Base-by-base conservation (phyloP, 2,329 filamentous ascomycete genomes). In the Cladophialophora carrionii region DNA sequence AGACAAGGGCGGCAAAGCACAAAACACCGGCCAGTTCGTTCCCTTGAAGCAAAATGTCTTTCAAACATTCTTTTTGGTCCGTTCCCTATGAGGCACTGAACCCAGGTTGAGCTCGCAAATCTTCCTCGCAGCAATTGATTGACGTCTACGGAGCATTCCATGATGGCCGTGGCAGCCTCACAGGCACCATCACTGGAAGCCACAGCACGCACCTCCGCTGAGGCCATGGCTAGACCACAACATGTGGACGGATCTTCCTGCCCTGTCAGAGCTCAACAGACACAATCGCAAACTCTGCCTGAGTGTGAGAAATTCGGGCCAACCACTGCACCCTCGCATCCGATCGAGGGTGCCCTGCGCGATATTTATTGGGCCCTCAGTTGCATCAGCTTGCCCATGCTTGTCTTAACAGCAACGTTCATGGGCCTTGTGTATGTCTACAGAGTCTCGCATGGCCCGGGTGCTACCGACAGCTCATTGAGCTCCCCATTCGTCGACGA, bases 341-440 rank as follows among this genome's bases (percentile, higher is more conserved):
- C 24, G 4, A 31, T 54, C 17, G 52, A 54, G 17, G 52, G 52
- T 0, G 52, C 52, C 17, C 34, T 54, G 52, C 4, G 52, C 12
- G 52, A 54, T 26, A 51, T 51, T 7, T 24, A 8, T 5, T 57
- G 20, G 61, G 32, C 24, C 53, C 61, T 37, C 55, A 52, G 22
- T 55, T 56, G 51, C 22, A 46, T 29, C 57, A 43, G n/a, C 51
- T 29, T 26, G 32, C 29, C 48, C 54, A 56, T 56, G 26, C 48
- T 51, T 29, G 24, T 51, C 14, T 29, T 51, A 17, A 51, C 48
- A 51, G 48, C 48, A 29, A 51, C 29, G 2, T 54, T 54, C 26
- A 54, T 54, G n/a, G 52, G 52, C 1, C 52, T 54, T 4, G 52
- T 54, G 3, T 54, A 54, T 34, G 26, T 26, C 29, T 32, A 54